Evolutionary conservation across 768 basidiomycete species (phyloP), one percentile per base, ranked within the genome.

Genomic region (Symmetrospora coprosmae): DNA sequence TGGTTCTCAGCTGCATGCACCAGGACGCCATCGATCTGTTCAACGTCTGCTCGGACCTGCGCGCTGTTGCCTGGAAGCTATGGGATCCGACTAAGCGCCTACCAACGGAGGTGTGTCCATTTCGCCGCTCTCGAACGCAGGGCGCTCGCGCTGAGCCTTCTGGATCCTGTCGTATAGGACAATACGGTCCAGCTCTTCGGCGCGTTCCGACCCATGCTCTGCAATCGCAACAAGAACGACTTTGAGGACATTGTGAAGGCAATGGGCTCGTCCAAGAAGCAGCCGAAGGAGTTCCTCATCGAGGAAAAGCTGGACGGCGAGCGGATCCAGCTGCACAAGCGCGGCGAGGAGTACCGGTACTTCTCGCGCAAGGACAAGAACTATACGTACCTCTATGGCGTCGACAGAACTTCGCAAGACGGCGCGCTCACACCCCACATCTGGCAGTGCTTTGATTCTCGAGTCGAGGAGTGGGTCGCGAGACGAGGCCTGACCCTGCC

Each of bases 261-360:
- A 60, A 91, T 99, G 83, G 80, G 33, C 40, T 35, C 50, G 4
- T 9, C 19, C 27, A 41, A 53, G 4, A 52, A 52, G 30, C 40
- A 60, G 16, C 80, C 81, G 8, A 71, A 76, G 6, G 79, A 81
- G 40, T 99, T 99, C 69, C 75, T 88, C 63, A 85, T 99, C 35
- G 94, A 99, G 71, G 94, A 99, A 74, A 99, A 97, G 71, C 78
- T 97, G 1, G 94, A 99, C 66, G 94, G 94, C 1, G 94, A 99
- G 71, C 76, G 94, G 33, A 89, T 99, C 74, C 94, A 97, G 71
- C 66, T 99, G 58, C 94, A 99, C 69, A 96, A 87, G 72, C 78
- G 85, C 47, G 88, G 87, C 0, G 85, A 86, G 61, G 82, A 87
- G 69, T 96, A 86, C 69, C 86, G 84, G 66, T 96, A 92, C 67